Evolutionary conservation across 2,329 filamentous ascomycete genomes (phyloP), one percentile per base, ranked within the genome.

Genomic region (Monosporascus sp.): DNA sequence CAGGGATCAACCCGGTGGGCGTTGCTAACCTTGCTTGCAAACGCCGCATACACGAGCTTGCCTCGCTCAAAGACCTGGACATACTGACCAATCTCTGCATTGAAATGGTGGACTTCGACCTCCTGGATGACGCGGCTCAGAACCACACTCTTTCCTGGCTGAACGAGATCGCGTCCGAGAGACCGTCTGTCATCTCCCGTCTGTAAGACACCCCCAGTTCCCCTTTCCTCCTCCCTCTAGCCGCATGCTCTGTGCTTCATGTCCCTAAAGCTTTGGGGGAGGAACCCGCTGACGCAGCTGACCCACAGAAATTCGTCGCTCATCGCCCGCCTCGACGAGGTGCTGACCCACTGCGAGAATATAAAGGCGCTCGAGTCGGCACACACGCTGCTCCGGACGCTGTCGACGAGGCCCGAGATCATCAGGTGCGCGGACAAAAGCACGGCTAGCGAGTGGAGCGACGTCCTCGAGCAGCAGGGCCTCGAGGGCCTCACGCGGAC

Each of bases 21-120:
- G 65, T 79, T 20, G 68, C 73, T 5, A 69, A 71, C 19, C 63
- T 76, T 24, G 59, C 68, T 17, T 70, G 72, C 46, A 65, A 72
- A 24, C 70, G 76, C 19, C 66, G 70, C 41, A 63, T 77, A 45
- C 72, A 76, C 40, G 72, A 78, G 56, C 62, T 81, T 8, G 65
- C 70, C 7, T 55, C 64, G 6, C 74, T 85, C 60, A 78, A 77
- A 51, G 84, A 88, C 56, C 79, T 81, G 58, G 82, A 87, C 55
- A 65, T 88, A 14, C 68, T 88, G 17, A 73, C 88, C 6, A 83
- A 81, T 56, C 81, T 81, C 3, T 82, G 81, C 1, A 83, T 88
- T 52, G 78, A 81, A 62, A 72, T 88, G 43, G 79, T 88, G 9
- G 85, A 88, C 63, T 88, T 88, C 61, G 78, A 81, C 52, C 80